These are phyloP conservation scores for Ajuga chamaepitys DNA, from an alignment of 257 asterid genomes.

Conservation along the genomic window DNA sequence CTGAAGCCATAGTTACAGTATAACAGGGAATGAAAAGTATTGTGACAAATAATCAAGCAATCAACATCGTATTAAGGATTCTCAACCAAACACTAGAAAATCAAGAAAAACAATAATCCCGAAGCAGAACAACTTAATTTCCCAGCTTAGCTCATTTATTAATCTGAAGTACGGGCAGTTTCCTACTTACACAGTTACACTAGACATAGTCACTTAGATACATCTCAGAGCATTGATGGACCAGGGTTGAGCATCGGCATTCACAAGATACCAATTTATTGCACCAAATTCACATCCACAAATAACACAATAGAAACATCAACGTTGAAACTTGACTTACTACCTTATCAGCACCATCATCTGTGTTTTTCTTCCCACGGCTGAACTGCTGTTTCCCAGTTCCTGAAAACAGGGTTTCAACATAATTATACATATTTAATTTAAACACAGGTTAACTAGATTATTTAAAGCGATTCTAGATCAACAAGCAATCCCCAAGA, in stretches of 20 bases:
- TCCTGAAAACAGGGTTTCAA: constrained; percentile 16
- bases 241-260: too few species aligned
- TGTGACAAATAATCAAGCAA: neutral
- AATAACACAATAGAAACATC: too few species aligned
- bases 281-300: too few species aligned
- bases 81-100: neutral
- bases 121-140: neutral
- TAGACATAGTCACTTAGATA: too few species aligned
- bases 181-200: too few species aligned
- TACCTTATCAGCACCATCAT: constrained; percentile 35
- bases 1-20: neutral
- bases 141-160: neutral
- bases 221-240: too few species aligned
- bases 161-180: too few species aligned
- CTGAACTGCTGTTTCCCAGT: constrained; percentile 15
- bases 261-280: too few species aligned
- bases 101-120: neutral
- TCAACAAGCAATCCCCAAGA: neutral
- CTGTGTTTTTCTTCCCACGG: constrained; percentile 14
- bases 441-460: neutral
- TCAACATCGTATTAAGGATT: neutral
- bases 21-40: neutral
- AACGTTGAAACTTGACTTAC: constrained; percentile 3
- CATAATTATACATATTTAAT: neutral
- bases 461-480: neutral